phyloP scores from a whole-genome alignment of 176 grass and related monocot species.

The Avena atlantica region DNA sequence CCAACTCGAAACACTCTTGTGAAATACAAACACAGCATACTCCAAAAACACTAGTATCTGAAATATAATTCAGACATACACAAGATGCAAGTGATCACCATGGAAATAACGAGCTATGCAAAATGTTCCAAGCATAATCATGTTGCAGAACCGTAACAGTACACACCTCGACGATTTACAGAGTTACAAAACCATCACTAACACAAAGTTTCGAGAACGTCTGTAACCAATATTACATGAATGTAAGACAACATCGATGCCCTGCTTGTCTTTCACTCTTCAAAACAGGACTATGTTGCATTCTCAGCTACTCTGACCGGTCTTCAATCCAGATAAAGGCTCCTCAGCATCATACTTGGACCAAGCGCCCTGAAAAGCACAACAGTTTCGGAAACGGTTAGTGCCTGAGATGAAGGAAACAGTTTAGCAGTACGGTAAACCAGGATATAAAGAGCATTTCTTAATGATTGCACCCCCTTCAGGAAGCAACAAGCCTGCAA shows the following conservation, averaged over 20 bases:
- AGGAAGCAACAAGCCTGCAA: conserved; percentile 57
- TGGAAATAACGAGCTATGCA: background rate
- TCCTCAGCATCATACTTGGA: background rate
- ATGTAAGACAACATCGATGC: background rate
- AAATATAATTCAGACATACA: too few species aligned
- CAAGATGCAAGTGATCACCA: background rate
- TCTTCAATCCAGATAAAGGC: background rate
- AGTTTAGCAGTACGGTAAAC: conserved; percentile 2
- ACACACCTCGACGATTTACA: background rate
- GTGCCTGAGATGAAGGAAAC: background rate
- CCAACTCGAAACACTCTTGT: background rate
- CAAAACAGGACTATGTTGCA: background rate
- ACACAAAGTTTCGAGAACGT: background rate
- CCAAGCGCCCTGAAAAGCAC: conserved; percentile 33
- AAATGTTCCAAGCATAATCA: background rate
- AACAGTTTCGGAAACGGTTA: conserved; percentile 26
- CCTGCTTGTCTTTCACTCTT: background rate
- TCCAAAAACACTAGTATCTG: too few species aligned
- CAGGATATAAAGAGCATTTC: background rate
- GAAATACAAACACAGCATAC: background rate
- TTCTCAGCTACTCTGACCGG: background rate
- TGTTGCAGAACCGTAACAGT: background rate
- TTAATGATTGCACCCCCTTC: conserved; percentile 47
- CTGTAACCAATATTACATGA: background rate
- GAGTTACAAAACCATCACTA: background rate